Conservation (phyloP, 225 moss, liverwort and hornwort genomes). For the Sphagnum tenellum region DNA sequence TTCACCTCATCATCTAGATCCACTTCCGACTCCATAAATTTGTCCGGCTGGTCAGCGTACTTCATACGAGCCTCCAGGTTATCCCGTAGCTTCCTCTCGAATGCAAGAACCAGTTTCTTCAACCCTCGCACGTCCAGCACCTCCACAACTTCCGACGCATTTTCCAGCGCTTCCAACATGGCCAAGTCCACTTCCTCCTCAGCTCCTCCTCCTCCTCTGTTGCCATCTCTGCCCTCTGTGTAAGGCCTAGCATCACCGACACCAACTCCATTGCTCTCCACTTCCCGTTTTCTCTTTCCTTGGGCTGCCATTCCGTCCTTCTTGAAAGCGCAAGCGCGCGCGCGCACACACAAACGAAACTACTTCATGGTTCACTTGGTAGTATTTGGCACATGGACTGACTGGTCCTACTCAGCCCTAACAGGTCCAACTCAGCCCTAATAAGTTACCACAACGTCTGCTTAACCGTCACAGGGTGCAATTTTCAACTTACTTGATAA, state of each 20-base stretch:
- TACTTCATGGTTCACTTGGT: too few relatives aligned
- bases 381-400: too few relatives aligned
- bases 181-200: constrained; percentile 29
- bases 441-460: too few relatives aligned
- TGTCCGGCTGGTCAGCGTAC: constrained; percentile 85
- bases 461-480: too few relatives aligned
- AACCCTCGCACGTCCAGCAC: constrained; percentile 78
- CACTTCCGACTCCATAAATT: constrained; percentile 93
- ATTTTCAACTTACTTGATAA: too few relatives aligned
- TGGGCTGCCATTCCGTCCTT: constrained; percentile 21
- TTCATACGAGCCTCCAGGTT: constrained; percentile 97
- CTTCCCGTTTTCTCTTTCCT: constrained; percentile 82
- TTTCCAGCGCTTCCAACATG: constrained; percentile 56
- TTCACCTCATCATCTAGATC: constrained; percentile 90
- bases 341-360: too few relatives aligned
- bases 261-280: constrained; percentile 44
- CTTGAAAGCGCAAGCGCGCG: too few relatives aligned
- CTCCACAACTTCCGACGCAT: constrained; percentile 42
- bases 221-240: constrained; percentile 11
- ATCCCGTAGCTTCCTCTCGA: constrained; percentile 84
- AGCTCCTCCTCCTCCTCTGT: neutral
- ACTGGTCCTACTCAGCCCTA: too few relatives aligned
- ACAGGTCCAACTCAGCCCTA: too few relatives aligned
- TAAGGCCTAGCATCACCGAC: constrained; percentile 9
- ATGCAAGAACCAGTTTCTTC: constrained; percentile 83